Conservation (phyloP, 257 asterid species). For the Jaltomata sinuosa region DNA sequence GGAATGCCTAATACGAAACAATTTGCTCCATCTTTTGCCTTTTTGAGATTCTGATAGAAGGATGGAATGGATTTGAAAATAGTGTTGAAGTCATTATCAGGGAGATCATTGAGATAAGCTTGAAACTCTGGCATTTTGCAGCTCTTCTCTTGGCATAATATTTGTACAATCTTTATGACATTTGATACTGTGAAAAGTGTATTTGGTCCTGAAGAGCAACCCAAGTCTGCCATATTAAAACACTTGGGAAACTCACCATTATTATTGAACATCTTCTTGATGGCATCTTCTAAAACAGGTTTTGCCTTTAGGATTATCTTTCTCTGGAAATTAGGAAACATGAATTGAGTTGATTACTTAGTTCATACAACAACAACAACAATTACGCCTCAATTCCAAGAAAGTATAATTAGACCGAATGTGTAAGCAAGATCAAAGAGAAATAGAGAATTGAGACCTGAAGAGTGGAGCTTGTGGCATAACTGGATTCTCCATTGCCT, state of each 20-base stretch:
- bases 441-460: too few species aligned
- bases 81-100: background rate
- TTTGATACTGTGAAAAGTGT: background rate
- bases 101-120: background rate
- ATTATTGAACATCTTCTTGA: background rate
- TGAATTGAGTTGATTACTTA: background rate
- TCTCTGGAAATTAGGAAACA: background rate
- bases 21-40: background rate
- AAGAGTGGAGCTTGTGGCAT: too few species aligned
- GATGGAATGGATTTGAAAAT: background rate
- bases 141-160: background rate
- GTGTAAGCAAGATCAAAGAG: too few species aligned
- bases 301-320: background rate
- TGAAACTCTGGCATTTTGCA: background rate
- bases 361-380: background rate
- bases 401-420: too few species aligned
- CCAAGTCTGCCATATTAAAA: conserved; percentile 25
- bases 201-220: conserved; percentile 38
- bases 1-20: background rate
- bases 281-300: conserved; percentile 4
- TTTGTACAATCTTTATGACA: background rate
- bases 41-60: background rate
- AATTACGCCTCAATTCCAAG: background rate
- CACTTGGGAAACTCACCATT: background rate
- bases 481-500: too few species aligned